phyloP scores from a whole-genome alignment of 1,284 basidiomycete species.

The Austropuccinia psidii region DNA sequence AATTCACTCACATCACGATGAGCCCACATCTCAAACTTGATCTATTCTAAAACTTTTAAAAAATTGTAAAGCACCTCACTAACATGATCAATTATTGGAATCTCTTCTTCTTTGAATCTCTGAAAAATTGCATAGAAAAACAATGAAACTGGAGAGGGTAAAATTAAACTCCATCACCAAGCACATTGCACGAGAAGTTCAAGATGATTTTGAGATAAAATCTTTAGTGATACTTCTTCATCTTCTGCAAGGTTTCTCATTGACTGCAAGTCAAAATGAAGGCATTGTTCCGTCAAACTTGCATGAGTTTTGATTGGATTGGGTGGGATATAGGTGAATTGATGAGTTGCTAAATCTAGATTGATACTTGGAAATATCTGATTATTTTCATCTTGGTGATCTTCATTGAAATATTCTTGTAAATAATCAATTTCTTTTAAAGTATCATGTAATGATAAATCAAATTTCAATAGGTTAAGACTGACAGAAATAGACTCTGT shows the following conservation, averaged over 20 bases:
- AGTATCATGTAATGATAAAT: background rate
- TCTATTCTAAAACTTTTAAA: slow-evolving; percentile 62
- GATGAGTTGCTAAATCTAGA: slow-evolving; percentile 1
- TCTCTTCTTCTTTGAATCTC: slow-evolving; percentile 79
- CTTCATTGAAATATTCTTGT: background rate
- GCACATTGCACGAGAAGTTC: slow-evolving; percentile 82
- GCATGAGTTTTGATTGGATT: slow-evolving; percentile 78
- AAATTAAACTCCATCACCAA: slow-evolving; percentile 75
- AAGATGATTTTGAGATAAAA: slow-evolving; percentile 72
- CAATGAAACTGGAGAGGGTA: slow-evolving; percentile 66
- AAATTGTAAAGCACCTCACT: slow-evolving; percentile 75
- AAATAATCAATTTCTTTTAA: slow-evolving; percentile 2
- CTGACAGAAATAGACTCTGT: slow-evolving; percentile 13
- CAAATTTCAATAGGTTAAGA: background rate
- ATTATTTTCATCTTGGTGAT: slow-evolving; percentile 1
- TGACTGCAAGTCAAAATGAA: slow-evolving; percentile 75
- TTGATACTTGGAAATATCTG: background rate
- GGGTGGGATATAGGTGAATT: slow-evolving; percentile 75
- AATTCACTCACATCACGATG: slow-evolving; percentile 67
- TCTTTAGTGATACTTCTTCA: slow-evolving; percentile 90
- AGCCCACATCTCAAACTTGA: slow-evolving; percentile 60
- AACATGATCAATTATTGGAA: slow-evolving; percentile 80
- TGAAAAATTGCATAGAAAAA: slow-evolving; percentile 80
- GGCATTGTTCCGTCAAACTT: slow-evolving; percentile 71
- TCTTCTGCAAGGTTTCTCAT: slow-evolving; percentile 87